Evolutionary conservation across 352 stramenopile species (phyloP).

Genomic region (Pythium guiyangense): DNA sequence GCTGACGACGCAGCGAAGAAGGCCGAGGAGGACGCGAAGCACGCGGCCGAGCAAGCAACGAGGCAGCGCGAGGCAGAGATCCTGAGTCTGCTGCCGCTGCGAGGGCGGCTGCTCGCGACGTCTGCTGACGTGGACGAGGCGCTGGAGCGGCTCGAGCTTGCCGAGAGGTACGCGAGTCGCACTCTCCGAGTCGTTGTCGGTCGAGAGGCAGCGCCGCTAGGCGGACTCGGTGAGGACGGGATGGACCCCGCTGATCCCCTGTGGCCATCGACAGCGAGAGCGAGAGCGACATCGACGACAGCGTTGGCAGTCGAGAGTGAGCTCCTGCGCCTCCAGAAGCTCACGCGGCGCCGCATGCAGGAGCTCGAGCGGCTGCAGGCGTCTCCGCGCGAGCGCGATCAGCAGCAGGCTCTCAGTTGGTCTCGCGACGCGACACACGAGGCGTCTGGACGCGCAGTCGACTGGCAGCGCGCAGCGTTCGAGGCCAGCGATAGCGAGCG

Average conservation of each 20-base stretch:
- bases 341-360: not conserved
- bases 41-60: constrained; percentile 19
- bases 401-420: not conserved
- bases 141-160: constrained; percentile 31
- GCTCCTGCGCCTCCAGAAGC: not conserved
- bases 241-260: too few species aligned
- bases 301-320: not conserved
- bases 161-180: constrained; percentile 13
- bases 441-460: not conserved
- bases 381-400: too few species aligned
- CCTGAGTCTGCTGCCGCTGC: constrained; percentile 36
- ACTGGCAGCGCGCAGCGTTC: not conserved
- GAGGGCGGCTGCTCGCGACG: constrained; percentile 35
- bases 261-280: too few species aligned
- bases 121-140: constrained; percentile 41
- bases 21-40: constrained; percentile 31
- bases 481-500: constrained; percentile 1
- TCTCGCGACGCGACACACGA: not conserved
- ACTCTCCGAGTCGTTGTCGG: constrained; percentile 1
- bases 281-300: not conserved
- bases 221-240: too few species aligned
- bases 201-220: not conserved
- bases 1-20: constrained; percentile 39
- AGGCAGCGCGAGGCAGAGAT: constrained; percentile 39
- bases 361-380: constrained; percentile 1